Percentiles rank a stretch among this genome's conserved stretches.
Conservation (phyloP, 1,139 yeast genomes). For the Taiozyma onychis region DNA sequence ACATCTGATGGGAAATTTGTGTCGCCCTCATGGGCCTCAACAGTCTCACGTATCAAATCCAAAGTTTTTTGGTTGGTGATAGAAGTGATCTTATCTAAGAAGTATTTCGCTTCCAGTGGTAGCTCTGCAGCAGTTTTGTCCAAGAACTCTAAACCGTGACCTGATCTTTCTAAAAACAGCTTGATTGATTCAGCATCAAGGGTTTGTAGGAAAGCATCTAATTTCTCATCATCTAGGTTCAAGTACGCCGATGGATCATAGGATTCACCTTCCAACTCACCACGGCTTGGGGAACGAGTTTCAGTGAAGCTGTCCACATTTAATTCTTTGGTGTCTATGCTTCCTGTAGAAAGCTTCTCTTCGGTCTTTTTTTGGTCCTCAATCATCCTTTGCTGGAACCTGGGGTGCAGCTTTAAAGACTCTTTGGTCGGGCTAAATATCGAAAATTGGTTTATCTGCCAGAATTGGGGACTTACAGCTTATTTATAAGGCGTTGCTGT, state of each 20-base stretch:
- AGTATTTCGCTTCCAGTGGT: background rate
- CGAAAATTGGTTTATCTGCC: no score
- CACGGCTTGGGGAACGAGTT: background rate
- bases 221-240: background rate
- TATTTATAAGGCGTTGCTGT: no score
- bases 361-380: background rate
- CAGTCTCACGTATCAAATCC: constrained; percentile 35
- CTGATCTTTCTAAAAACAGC: background rate
- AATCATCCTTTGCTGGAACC: background rate
- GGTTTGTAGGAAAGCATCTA: background rate
- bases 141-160: background rate
- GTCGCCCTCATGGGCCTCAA: constrained; percentile 40
- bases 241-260: background rate
- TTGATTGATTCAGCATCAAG: background rate
- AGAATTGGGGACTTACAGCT: no score
- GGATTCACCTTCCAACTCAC: background rate
- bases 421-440: no score
- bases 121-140: background rate
- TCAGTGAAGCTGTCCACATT: background rate
- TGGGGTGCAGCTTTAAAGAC: background rate
- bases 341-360: background rate
- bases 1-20: constrained; percentile 42
- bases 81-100: background rate
- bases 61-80: constrained; percentile 34
- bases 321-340: background rate